Evolutionary conservation across 129 eudicot species (phyloP).

Genomic region (Flaveria bidentis): DNA sequence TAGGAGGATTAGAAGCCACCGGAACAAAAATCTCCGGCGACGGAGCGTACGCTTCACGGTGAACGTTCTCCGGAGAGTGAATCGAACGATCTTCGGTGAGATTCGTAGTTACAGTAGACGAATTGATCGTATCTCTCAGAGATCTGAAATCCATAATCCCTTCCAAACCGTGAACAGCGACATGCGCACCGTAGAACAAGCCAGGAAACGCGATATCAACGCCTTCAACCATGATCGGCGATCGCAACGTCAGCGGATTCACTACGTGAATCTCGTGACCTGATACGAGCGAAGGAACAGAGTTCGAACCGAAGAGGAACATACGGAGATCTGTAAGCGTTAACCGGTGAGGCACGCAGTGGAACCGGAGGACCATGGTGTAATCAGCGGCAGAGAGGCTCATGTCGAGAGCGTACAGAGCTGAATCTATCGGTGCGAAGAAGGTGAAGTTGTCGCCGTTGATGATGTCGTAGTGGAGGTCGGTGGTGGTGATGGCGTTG

Average conservation of each 20-base stretch:
- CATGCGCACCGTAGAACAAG: constrained; percentile 37
- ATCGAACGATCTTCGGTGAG: not conserved
- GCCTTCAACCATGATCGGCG: constrained; percentile 40
- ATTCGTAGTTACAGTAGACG: not conserved
- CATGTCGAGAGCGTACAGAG: constrained; percentile 54
- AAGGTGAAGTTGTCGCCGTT: constrained; percentile 50
- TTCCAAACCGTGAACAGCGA: constrained; percentile 59
- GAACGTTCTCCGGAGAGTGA: not conserved
- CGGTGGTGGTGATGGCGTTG: constrained; percentile 65
- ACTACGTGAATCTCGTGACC: constrained; percentile 33
- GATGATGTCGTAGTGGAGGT: constrained; percentile 44
- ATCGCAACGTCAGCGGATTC: constrained; percentile 17
- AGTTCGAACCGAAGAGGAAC: constrained; percentile 33
- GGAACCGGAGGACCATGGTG: constrained; percentile 45
- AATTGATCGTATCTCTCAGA: constrained; percentile 10
- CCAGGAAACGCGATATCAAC: constrained; percentile 42
- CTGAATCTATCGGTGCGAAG: constrained; percentile 51
- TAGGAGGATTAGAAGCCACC: not conserved
- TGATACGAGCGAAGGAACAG: constrained; percentile 33
- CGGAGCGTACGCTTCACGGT: constrained; percentile 3
- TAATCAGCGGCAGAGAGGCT: constrained; percentile 45
- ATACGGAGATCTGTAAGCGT: constrained; percentile 39
- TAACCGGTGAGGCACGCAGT: constrained; percentile 48
- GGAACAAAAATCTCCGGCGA: constrained; percentile 17
- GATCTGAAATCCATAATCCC: constrained; percentile 41